Conservation (phyloP, 2,329 filamentous ascomycete genomes). For the Rhynchosporium agropyri region DNA sequence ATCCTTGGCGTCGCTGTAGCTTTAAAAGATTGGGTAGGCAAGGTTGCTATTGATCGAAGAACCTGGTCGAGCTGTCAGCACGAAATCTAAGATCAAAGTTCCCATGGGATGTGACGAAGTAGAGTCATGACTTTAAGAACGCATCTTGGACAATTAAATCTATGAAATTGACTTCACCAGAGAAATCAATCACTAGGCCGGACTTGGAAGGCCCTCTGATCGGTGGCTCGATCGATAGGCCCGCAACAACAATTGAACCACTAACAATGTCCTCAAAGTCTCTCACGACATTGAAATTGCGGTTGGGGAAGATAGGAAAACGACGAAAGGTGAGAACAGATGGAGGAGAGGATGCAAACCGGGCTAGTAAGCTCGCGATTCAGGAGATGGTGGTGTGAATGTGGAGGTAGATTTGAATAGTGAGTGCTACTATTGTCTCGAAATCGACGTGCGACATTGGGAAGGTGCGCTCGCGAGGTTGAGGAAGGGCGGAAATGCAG, state of each 20-base stretch:
- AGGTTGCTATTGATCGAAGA: not conserved
- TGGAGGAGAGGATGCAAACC: not conserved
- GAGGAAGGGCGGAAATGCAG: not conserved
- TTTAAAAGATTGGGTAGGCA: not conserved
- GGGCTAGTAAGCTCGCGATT: not conserved
- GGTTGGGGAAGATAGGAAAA: not conserved
- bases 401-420: not conserved
- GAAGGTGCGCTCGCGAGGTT: not conserved
- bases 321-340: too few species aligned
- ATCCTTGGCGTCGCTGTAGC: not conserved
- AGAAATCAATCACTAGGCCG: not conserved
- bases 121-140: not conserved
- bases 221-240: not conserved
- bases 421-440: not conserved
- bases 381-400: not conserved
- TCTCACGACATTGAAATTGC: not conserved
- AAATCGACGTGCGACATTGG: not conserved
- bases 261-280: not conserved
- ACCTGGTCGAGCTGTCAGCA: not conserved
- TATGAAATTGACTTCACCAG: not conserved
- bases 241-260: not conserved
- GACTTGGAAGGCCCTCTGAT: not conserved
- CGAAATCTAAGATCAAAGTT: not conserved
- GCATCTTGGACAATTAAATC: conserved; percentile 1
- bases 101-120: not conserved